phyloP scores from a whole-genome alignment of 345 rosid genomes.

The Rhodamnia argentea region DNA sequence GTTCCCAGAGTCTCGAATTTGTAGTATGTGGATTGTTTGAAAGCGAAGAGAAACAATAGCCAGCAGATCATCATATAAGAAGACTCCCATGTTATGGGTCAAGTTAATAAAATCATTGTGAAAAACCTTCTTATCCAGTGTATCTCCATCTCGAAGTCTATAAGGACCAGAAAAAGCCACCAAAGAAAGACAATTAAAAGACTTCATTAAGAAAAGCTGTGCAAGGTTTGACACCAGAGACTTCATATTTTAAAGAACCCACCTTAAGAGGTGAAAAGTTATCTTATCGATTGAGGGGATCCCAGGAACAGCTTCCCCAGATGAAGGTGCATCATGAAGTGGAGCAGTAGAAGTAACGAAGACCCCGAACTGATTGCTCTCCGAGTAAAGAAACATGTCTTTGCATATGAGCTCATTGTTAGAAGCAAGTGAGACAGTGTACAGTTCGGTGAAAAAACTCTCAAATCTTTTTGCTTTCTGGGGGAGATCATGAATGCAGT shows the following conservation, averaged over 20 bases:
- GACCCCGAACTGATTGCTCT: constrained; percentile 54
- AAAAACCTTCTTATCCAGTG: constrained; percentile 78
- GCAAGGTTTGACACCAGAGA: background rate
- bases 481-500: constrained; percentile 46
- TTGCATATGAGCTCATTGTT: constrained; percentile 75
- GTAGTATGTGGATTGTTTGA: constrained; percentile 83
- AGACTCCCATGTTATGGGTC: constrained; percentile 73
- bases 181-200: background rate
- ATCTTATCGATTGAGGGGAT: constrained; percentile 81
- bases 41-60: constrained; percentile 80
- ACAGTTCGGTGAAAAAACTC: constrained; percentile 76
- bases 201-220: background rate
- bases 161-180: background rate
- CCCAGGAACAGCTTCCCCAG: constrained; percentile 65
- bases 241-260: background rate
- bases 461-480: constrained; percentile 62
- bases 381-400: constrained; percentile 82
- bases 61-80: constrained; percentile 82
- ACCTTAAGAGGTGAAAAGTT: constrained; percentile 76
- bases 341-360: constrained; percentile 91
- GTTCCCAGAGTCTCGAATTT: constrained; percentile 82
- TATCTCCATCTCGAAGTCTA: constrained; percentile 82
- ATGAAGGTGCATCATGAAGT: constrained; percentile 66
- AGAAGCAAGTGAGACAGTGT: constrained; percentile 66
- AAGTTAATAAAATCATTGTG: constrained; percentile 72